Base-by-base conservation (phyloP, 176 grass and related monocot species). In the Musa troglodytarum region DNA sequence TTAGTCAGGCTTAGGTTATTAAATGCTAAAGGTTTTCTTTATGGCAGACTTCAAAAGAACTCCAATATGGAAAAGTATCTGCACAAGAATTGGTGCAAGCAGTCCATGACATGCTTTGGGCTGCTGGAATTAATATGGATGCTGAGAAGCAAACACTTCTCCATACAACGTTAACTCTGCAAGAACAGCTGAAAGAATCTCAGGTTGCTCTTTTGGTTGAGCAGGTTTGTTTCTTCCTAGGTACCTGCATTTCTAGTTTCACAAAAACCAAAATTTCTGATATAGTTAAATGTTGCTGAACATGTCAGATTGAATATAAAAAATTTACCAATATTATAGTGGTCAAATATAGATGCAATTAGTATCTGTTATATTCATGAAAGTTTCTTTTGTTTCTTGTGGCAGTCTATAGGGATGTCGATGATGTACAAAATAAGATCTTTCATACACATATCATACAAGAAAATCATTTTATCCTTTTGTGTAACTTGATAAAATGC, bases 171-270 rank as follows among this genome's bases (percentile, higher is more conserved):
- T 86, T 93, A 72, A 81, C 81, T 66, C 83, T 98, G 76, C 87
- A 93, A 91, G 90, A 98, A 69, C 88, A 93, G 73, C 88, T 98
- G 52, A 93, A 98, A 84, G 90, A 98, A 84, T 93, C 88, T 80
- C 94, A 98, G 90, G 86, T 98, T 65, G 84, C 90, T 54, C 94
- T 98, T 53, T 77, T 98, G 80, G 85, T 91, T 64, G 90, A 98
- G 81, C 94, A 98, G 90, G 94, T 98, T 84, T 75, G 86, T 76
- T 65, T 59, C 50, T 29, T 22, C 12, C 23, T 72, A 72, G 1
- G 19, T 21, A 23, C 50, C 51, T 68, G 12, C 65, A 68, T 43
- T 68, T 68, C 11, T 26, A 14, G 11, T 65, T 26, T 24, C 2
- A 24, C 13, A 25, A 17, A 16, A 16, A 50, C 9, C 25, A 10